phyloP scores from a whole-genome alignment of 768 basidiomycete genomes.

The Kwoniella bestiolae region DNA sequence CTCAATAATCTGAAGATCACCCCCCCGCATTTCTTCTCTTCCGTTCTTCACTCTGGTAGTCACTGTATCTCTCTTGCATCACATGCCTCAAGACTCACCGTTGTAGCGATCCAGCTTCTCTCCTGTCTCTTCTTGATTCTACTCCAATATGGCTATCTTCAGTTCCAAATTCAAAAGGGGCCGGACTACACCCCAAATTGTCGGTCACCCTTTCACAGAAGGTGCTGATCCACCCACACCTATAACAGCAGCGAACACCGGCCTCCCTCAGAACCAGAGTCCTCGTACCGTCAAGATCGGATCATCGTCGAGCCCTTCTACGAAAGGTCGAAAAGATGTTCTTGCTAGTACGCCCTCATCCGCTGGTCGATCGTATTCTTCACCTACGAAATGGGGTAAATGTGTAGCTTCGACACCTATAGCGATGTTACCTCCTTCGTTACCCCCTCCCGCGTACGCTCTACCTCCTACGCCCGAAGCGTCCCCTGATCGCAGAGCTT shows the following conservation, averaged over 20 bases:
- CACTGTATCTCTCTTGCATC: neutral
- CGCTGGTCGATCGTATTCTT: neutral
- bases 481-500: neutral
- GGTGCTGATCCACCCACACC: conserved; percentile 13
- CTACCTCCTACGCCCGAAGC: conserved; percentile 11
- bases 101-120: neutral
- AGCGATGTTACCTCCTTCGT: neutral
- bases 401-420: neutral
- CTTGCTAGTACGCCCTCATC: neutral
- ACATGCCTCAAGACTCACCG: neutral
- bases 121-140: neutral
- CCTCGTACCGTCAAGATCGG: neutral
- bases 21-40: neutral
- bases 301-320: neutral
- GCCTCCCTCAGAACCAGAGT: neutral
- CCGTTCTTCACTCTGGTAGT: conserved; percentile 12
- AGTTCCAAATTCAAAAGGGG: conserved; percentile 6
- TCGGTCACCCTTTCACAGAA: conserved; percentile 1
- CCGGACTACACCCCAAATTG: conserved; percentile 14
- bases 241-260: too few relatives aligned
- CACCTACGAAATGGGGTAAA: conserved; percentile 1
- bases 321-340: neutral
- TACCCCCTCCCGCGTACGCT: conserved; percentile 5
- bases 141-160: conserved; percentile 14
- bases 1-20: neutral